These are phyloP conservation scores for Trichoderma aggressivum DNA, from an alignment of 2,329 filamentous ascomycete species.

Conservation along the genomic window DNA sequence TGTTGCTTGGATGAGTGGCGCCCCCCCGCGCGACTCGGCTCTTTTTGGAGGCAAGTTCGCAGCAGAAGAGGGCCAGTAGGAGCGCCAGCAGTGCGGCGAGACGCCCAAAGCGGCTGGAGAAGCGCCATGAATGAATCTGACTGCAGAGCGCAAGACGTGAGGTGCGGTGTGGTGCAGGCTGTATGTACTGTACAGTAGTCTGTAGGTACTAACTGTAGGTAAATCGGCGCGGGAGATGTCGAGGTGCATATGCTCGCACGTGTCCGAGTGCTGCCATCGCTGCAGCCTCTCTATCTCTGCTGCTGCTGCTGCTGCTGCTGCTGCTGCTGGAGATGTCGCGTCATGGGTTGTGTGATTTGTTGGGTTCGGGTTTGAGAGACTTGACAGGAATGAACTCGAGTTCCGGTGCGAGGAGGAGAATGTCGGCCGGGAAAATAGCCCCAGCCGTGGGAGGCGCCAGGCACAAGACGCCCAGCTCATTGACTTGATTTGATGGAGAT, in stretches of 20 bases:
- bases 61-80: neutral
- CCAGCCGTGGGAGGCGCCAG: constrained; percentile 1
- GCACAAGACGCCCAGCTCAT: too few relatives aligned
- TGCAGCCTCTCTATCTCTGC: neutral
- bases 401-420: neutral
- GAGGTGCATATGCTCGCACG: neutral
- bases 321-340: neutral
- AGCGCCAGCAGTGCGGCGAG: neutral
- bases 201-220: neutral
- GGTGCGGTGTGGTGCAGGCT: neutral
- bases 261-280: neutral
- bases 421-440: neutral
- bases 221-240: neutral
- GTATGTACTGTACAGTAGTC: neutral
- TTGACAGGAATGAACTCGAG: constrained; percentile 10
- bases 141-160: neutral
- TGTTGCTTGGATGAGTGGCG: neutral
- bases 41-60: constrained; percentile 1
- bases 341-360: neutral
- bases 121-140: neutral
- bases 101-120: neutral
- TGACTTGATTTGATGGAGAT: too few relatives aligned
- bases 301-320: neutral
- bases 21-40: constrained; percentile 1
- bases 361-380: neutral